Conservation (phyloP, 2,329 filamentous ascomycete species). For the Macroventuria anomochaeta region DNA sequence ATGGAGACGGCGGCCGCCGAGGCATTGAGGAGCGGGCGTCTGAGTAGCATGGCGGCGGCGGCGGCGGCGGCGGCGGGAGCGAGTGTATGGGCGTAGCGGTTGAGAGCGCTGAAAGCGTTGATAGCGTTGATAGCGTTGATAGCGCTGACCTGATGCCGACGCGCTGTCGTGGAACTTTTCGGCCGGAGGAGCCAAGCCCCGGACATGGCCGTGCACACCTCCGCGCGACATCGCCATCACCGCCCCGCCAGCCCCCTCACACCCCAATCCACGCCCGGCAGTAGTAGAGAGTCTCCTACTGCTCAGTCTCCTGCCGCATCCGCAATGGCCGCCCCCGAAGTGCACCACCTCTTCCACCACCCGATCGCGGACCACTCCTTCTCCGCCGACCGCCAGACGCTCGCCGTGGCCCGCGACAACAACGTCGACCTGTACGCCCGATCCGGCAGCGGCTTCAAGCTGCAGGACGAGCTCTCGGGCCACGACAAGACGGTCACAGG, state of each 20-base stretch:
- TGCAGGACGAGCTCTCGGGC: conserved; percentile 91
- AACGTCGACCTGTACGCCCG: conserved; percentile 85
- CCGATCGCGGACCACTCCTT: conserved; percentile 98
- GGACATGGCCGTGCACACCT: background rate
- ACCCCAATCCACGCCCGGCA: conserved; percentile 10
- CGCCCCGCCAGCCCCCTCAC: background rate
- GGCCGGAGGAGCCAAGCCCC: too few relatives aligned
- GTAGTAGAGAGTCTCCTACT: conserved; percentile 99
- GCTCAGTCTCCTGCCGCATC: too few relatives aligned
- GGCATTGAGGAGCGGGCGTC: conserved; percentile 42
- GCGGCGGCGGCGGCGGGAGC: background rate
- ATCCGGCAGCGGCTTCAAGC: conserved; percentile 74
- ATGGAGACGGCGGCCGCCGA: conserved; percentile 33
- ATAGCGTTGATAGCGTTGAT: too few relatives aligned
- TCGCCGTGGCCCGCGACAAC: conserved; percentile 91
- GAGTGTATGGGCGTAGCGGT: background rate
- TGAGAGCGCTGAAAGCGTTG: too few relatives aligned
- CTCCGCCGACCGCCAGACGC: conserved; percentile 84
- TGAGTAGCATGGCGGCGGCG: conserved; percentile 43
- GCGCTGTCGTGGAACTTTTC: too few relatives aligned
- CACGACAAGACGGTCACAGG: conserved; percentile 97
- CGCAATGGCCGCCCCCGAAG: conserved; percentile 83
- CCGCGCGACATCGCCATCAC: background rate
- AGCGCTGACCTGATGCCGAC: too few relatives aligned
- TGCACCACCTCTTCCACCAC: conserved; percentile 95